Base-by-base conservation (phyloP, 208 protist species). In the Wallacemonas sp. region DNA sequence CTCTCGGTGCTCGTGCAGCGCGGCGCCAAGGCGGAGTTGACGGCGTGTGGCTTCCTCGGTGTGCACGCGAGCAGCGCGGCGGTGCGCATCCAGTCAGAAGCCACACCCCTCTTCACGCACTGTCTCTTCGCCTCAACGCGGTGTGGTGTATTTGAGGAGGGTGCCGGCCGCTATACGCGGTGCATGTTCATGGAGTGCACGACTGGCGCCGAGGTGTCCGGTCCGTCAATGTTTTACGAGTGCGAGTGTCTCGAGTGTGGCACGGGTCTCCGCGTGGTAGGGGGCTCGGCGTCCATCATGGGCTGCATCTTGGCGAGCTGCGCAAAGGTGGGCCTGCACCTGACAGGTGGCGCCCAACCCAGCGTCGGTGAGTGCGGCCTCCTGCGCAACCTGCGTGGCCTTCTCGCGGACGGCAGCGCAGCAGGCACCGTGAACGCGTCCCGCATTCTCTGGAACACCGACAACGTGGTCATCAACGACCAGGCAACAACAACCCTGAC, bases 361-460 rank as follows among this genome's bases (percentile, higher is more conserved):
- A 61, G 46, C 46, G 44, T 74, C 2, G 39, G 34, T 21, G 73
- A 79, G 63, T 79, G 67, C 42, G 63, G 63, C 22, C 6, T 79
- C 1, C 48, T 79, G 22, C 73, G 62, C 22, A 71, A 68, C 52
- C 33, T 22, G 21, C 63, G 68, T 1, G 73, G 73, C 30, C n/a
- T 79, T 17, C 1, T 50, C 4, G 62, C 53, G 3, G 73, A 79
- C 15, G 66, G 72, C 41, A 30, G 13, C 60, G 46, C 61, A 4
- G 21, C 48, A 30, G 73, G 73, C 15, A 38, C n/a, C 22, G 29
- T 79, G 8, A 33, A 36, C 61, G 67, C 69, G 67, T 68, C 42
- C 39, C 66, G 67, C 12, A 54, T 79, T 19, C 33, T 70, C 17
- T 73, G 67, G 67, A 79, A 79, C 68, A 67, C 64, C 10, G 73